A percentile compares a stretch with the other conserved stretches of the same genome.
Conservation (phyloP, 2,329 filamentous ascomycete genomes). For the Botrytis paeoniae region DNA sequence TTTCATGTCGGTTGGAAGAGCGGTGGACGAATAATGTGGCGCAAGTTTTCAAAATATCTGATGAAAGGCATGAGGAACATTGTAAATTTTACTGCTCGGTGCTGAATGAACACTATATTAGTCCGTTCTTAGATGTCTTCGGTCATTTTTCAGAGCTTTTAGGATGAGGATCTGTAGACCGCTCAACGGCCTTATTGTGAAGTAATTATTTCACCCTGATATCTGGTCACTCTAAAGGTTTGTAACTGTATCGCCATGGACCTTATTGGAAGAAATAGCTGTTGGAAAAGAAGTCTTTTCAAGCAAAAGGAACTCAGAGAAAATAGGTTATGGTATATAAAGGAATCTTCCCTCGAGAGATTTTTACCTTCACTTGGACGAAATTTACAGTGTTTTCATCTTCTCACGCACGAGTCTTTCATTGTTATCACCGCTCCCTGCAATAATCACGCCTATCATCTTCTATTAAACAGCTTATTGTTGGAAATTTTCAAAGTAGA, state of each 20-base stretch:
- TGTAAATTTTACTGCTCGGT: too few species aligned
- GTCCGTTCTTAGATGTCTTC: background rate
- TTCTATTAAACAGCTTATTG: too few species aligned
- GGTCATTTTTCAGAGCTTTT: background rate
- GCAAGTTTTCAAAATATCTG: background rate
- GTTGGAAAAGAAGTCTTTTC: background rate
- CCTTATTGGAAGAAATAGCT: background rate
- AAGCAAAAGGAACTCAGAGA: background rate
- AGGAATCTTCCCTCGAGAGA: background rate
- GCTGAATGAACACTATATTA: background rate
- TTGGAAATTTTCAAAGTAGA: background rate
- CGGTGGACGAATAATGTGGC: background rate
- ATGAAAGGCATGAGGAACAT: background rate
- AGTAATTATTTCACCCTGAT: rapidly evolving
- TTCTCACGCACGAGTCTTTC: background rate
- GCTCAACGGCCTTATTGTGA: background rate
- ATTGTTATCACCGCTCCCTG: too few species aligned
- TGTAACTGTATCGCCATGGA: background rate
- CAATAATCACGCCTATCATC: background rate
- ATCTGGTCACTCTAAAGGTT: background rate
- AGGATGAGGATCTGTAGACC: background rate
- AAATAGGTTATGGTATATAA: background rate
- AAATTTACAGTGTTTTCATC: background rate
- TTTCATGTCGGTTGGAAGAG: background rate
- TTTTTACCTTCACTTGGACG: too few species aligned